Percentiles rank a stretch among this genome's conserved stretches.
Conservation (phyloP, 306 rosid species). For the Dicorynia guianensis region DNA sequence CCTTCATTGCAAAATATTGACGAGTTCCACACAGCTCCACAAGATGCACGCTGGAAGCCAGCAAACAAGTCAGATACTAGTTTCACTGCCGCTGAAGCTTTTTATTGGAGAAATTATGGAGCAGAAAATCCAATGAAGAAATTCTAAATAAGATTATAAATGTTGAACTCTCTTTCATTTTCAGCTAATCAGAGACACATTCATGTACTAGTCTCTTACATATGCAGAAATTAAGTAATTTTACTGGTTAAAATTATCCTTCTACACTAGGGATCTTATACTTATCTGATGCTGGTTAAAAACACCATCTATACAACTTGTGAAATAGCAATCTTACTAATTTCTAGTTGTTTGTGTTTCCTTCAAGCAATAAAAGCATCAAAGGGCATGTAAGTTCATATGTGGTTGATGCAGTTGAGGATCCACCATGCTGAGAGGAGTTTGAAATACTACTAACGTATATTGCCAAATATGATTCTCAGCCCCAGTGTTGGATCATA, state of each 20-base stretch:
- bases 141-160: not conserved
- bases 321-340: not conserved
- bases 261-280: not conserved
- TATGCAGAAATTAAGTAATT: not conserved
- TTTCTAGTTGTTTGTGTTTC: not conserved
- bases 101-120: not conserved
- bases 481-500: not conserved
- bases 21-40: slow-evolving; percentile 86
- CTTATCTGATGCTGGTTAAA: not conserved
- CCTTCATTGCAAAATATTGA: slow-evolving; percentile 89
- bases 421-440: not conserved
- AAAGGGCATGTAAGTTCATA: not conserved
- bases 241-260: slow-evolving; percentile 11
- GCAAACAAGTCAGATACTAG: slow-evolving; percentile 3
- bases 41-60: slow-evolving; percentile 80
- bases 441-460: slow-evolving; percentile 1
- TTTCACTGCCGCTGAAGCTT: not conserved
- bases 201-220: not conserved
- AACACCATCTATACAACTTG: not conserved
- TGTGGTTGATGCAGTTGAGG: not conserved
- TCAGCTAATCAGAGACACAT: slow-evolving; percentile 1
- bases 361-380: not conserved
- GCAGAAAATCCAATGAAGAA: not conserved
- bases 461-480: slow-evolving; percentile 4
- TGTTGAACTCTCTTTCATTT: slow-evolving; percentile 1